Conservation (phyloP, 192 early-diverging fungal genomes). For the Backusella australiensis region DNA sequence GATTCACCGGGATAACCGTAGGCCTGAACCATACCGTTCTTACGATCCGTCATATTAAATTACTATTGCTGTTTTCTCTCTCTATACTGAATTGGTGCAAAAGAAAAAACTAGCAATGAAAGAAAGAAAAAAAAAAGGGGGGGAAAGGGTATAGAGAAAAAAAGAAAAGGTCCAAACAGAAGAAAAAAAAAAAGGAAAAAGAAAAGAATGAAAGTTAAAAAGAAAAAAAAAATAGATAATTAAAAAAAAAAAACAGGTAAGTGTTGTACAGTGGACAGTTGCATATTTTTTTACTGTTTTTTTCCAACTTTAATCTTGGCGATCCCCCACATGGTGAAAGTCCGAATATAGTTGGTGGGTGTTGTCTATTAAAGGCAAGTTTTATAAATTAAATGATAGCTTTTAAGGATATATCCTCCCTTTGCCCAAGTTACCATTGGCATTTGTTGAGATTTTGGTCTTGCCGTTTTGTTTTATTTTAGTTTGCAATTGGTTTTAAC, state of each 20-base stretch:
- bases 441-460: background rate
- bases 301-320: conserved; percentile 7
- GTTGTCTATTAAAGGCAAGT: background rate
- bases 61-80: background rate
- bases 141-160: background rate
- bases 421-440: no score
- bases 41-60: conserved; percentile 33
- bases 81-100: background rate
- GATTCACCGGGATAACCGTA: conserved; percentile 29
- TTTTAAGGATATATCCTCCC: background rate
- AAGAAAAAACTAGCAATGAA: background rate
- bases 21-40: conserved; percentile 39
- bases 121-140: background rate
- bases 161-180: background rate
- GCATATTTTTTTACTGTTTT: conserved; percentile 1
- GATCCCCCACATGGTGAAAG: background rate
- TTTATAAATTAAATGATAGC: background rate
- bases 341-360: background rate
- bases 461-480: background rate
- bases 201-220: background rate
- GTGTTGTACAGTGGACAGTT: background rate
- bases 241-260: background rate
- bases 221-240: background rate
- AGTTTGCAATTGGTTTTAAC: background rate
- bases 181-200: background rate